Evolutionary conservation across 2,329 filamentous ascomycete genomes (phyloP).

Genomic region (Botrytis porri): DNA sequence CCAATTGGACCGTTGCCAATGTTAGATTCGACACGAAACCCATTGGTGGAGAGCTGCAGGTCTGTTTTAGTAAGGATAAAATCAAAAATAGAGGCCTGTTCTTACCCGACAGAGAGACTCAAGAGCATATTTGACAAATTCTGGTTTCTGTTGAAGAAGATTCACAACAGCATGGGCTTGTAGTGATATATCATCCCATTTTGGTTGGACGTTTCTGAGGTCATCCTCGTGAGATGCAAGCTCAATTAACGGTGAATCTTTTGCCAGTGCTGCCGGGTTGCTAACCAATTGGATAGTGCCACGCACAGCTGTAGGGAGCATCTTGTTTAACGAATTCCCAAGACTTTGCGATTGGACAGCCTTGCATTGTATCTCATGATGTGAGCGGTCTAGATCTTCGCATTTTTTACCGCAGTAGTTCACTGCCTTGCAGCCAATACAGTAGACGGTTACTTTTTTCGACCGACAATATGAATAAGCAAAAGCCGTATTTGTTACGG

Average conservation of each 20-base stretch:
- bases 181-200: constrained; percentile 45
- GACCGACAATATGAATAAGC: neutral
- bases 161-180: constrained; percentile 50
- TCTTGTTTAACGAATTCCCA: neutral
- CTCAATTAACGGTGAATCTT: constrained; percentile 37
- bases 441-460: constrained; percentile 37
- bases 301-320: constrained; percentile 51
- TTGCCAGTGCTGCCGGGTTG: neutral
- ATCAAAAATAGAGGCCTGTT: constrained; percentile 1
- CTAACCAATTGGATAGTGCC: constrained; percentile 51
- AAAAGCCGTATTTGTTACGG: neutral
- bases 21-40: constrained; percentile 55
- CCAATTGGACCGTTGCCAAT: constrained; percentile 51
- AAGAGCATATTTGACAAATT: constrained; percentile 41
- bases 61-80: constrained; percentile 2
- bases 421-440: constrained; percentile 52
- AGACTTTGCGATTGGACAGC: neutral
- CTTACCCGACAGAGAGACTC: constrained; percentile 54
- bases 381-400: constrained; percentile 41
- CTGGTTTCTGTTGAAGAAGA: constrained; percentile 36
- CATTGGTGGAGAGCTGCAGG: constrained; percentile 57
- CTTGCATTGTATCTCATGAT: constrained; percentile 4
- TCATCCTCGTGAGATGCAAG: constrained; percentile 48
- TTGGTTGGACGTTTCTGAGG: constrained; percentile 40
- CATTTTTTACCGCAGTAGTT: constrained; percentile 55